Evolutionary conservation across 345 rosid species (phyloP), one percentile per base, ranked within the genome.

Genomic region (Acer yangbiense): DNA sequence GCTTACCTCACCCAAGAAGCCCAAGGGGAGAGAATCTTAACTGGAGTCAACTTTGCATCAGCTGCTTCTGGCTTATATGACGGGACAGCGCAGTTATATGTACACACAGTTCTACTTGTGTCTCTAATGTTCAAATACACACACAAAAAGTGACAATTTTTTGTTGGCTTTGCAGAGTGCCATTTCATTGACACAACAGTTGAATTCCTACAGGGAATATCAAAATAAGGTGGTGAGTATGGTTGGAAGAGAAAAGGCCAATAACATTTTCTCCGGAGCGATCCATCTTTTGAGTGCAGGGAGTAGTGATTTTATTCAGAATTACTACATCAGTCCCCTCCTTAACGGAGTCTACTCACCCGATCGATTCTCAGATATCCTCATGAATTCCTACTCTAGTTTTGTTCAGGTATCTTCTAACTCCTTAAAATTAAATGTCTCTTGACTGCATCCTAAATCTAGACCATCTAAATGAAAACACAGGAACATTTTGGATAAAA

Each of bases 231-330:
- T 95, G 62, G 89, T 78, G 57, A 81, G 74, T 62, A 63, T 81
- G 87, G 89, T 87, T 0, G 98, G 98, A 57, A 73, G 57, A 63
- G 82, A 69, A 21, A 89, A 77, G 54, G 98, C 94, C 65, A 81
- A 69, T 57, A 60, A 62, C 68, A 82, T 92, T 75, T 85, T 90
- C 85, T 85, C 97, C 0, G 77, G 84, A 14, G 91, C 83, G 68
- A 87, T 95, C 82, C 96, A 95, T 83, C 90, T 95, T 67, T 82
- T 95, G 76, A 92, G 93, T 35, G 94, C 96, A 7, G 99, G 98
- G 55, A 91, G 86, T 84, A 93, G 98, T 81, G 98, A 95, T 83
- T 93, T 86, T 82, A 80, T 95, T 83, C 98, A 95, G 87, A 92
- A 95, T 84, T 95, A 92, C 86, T 93, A 93, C 83, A 66, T 95